phyloP scores from a whole-genome alignment of 1,284 basidiomycete genomes.

The Ceratobasidium theobromae region DNA sequence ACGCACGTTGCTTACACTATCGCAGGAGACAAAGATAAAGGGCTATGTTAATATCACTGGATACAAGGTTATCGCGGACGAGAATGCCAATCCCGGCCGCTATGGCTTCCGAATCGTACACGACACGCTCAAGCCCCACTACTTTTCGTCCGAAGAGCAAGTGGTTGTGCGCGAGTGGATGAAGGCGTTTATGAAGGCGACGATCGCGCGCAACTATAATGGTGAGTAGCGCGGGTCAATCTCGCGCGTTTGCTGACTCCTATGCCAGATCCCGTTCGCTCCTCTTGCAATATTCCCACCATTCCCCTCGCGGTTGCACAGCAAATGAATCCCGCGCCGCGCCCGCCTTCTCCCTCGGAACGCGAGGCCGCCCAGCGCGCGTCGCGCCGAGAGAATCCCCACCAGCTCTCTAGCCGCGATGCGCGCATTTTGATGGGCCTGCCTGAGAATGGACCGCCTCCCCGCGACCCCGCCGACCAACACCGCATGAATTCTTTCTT shows the following conservation, averaged over 20 bases:
- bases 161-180: slow-evolving; percentile 90
- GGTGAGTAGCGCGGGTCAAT: slow-evolving; percentile 54
- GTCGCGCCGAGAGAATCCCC: slow-evolving; percentile 82
- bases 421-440: slow-evolving; percentile 78
- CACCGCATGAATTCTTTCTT: slow-evolving; percentile 31
- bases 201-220: slow-evolving; percentile 89
- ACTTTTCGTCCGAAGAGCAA: slow-evolving; percentile 90
- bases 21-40: slow-evolving; percentile 89
- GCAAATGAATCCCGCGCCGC: slow-evolving; percentile 91
- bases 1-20: slow-evolving; percentile 34
- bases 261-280: slow-evolving; percentile 95
- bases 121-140: slow-evolving; percentile 84
- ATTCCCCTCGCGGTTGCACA: slow-evolving; percentile 94
- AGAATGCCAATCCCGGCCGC: slow-evolving; percentile 86
- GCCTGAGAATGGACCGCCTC: slow-evolving; percentile 38
- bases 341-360: slow-evolving; percentile 88
- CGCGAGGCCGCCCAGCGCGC: slow-evolving; percentile 90
- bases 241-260: slow-evolving; percentile 30
- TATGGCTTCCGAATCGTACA: slow-evolving; percentile 97
- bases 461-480: slow-evolving; percentile 7
- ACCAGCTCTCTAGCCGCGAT: slow-evolving; percentile 85
- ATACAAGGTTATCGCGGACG: slow-evolving; percentile 92
- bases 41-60: slow-evolving; percentile 91
- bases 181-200: slow-evolving; percentile 99
- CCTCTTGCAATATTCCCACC: slow-evolving; percentile 95